These are phyloP conservation scores for Aspergillus melleus DNA, from an alignment of 2,329 filamentous ascomycete genomes.

Conservation along the genomic window DNA sequence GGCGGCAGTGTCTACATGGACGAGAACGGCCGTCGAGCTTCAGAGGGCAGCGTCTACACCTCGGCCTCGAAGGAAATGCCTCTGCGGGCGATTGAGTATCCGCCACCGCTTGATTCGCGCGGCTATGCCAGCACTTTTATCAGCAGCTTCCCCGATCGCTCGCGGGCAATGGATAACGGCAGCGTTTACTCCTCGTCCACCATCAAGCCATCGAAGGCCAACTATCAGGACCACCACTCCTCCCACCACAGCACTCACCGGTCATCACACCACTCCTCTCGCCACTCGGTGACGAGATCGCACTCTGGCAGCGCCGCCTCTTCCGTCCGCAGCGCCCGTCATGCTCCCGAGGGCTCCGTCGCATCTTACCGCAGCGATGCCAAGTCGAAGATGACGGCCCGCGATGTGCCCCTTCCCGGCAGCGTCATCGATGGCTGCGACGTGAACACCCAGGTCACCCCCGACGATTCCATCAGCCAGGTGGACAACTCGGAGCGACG, in stretches of 20 bases:
- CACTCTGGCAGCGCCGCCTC: conserved; percentile 28
- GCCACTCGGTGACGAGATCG: conserved; percentile 23
- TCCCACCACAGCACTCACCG: conserved; percentile 20
- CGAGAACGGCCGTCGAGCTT: conserved; percentile 35
- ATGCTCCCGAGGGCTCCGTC: conserved; percentile 34
- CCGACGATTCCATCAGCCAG: conserved; percentile 77
- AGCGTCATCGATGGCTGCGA: conserved; percentile 33
- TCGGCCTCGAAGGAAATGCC: conserved; percentile 30
- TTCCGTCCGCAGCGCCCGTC: conserved; percentile 36
- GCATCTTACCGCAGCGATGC: conserved; percentile 25
- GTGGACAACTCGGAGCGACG: conserved; percentile 43
- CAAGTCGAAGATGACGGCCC: conserved; percentile 24
- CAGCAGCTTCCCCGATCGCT: conserved; percentile 42
- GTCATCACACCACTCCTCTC: conserved; percentile 24
- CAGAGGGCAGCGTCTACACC: conserved; percentile 39
- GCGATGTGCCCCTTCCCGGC: conserved; percentile 33
- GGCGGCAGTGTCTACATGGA: conserved; percentile 26
- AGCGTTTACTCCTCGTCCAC: conserved; percentile 40
- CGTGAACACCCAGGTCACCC: conserved; percentile 62
- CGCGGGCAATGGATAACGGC: conserved; percentile 28
- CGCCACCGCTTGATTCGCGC: conserved; percentile 28
- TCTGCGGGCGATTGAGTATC: conserved; percentile 43
- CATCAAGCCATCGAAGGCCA: conserved; percentile 33
- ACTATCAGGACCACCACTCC: conserved; percentile 26
- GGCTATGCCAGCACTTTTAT: conserved; percentile 42